Conservation (phyloP, 306 rosid species). For the Prunus mongolica region DNA sequence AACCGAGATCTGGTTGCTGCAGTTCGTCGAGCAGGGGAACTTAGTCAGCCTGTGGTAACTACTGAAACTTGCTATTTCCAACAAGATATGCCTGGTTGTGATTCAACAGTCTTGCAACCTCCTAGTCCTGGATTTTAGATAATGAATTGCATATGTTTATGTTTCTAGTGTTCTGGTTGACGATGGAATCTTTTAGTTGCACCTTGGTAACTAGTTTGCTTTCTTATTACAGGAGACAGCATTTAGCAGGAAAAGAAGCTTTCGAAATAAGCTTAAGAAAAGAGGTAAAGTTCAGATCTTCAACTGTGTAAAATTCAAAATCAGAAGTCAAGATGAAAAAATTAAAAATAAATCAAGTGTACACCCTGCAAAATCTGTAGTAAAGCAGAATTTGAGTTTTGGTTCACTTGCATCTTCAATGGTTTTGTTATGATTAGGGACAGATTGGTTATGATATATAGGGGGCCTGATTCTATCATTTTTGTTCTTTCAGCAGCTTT, state of each 20-base stretch:
- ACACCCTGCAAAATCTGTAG: neutral
- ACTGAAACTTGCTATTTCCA: conserved; percentile 1
- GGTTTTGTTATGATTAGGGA: conserved; percentile 1
- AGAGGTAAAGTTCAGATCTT: conserved; percentile 33
- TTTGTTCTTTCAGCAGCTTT: conserved; percentile 26
- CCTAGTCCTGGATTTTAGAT: neutral
- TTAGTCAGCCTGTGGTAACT: conserved; percentile 75
- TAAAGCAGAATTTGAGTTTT: neutral
- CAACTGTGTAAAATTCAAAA: neutral
- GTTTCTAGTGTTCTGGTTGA: neutral
- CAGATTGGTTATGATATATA: neutral
- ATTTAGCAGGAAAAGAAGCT: conserved; percentile 94
- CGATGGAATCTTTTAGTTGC: neutral
- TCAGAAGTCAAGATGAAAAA: neutral
- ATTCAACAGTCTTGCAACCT: neutral
- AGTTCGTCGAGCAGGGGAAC: conserved; percentile 71
- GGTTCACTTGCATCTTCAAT: neutral
- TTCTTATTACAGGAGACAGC: conserved; percentile 73
- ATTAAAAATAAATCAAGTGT: too few species aligned
- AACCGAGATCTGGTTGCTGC: conserved; percentile 77
- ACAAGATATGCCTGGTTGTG: neutral
- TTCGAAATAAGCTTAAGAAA: conserved; percentile 84
- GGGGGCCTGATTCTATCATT: conserved; percentile 10
- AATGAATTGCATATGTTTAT: neutral
- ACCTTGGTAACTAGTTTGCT: neutral